Percentiles rank a stretch among this genome's conserved stretches.
Evolutionary conservation across 768 basidiomycete species (phyloP).

Genomic region (Crepidotus variabilis): DNA sequence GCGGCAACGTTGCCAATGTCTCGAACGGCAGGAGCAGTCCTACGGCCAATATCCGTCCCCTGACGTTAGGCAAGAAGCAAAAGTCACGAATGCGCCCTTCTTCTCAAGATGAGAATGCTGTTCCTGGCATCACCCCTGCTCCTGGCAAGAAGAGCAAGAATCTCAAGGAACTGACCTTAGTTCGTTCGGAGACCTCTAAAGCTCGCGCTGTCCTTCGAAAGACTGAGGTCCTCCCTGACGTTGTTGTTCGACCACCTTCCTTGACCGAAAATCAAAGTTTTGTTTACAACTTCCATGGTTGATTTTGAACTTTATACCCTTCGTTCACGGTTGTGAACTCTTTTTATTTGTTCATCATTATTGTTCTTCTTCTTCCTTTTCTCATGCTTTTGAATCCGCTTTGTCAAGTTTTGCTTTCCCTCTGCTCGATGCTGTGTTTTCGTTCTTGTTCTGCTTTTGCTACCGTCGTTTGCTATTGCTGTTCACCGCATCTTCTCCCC

Average conservation of each 20-base stretch:
- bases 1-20: conserved; percentile 39
- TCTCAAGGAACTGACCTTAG: conserved; percentile 57
- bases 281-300: conserved; percentile 41
- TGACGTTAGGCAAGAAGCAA: conserved; percentile 55
- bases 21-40: conserved; percentile 23
- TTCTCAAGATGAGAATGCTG: conserved; percentile 30
- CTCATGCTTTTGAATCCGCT: conserved; percentile 4
- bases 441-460: too few relatives aligned
- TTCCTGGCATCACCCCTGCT: conserved; percentile 23
- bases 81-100: conserved; percentile 24
- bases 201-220: conserved; percentile 53
- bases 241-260: conserved; percentile 61
- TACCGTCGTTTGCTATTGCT: too few relatives aligned
- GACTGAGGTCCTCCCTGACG: conserved; percentile 54
- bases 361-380: conserved; percentile 13
- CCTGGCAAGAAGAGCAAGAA: conserved; percentile 30
- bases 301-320: conserved; percentile 11
- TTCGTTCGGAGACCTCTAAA: conserved; percentile 61
- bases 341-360: neutral
- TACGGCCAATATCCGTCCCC: conserved; percentile 44
- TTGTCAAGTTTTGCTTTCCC: too few relatives aligned
- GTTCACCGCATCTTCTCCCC: too few relatives aligned
- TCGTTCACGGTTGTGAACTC: conserved; percentile 1
- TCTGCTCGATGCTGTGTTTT: too few relatives aligned
- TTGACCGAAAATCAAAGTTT: conserved; percentile 39